phyloP scores from a whole-genome alignment of 106 monocot species.

The Xerophyta viscosa region DNA sequence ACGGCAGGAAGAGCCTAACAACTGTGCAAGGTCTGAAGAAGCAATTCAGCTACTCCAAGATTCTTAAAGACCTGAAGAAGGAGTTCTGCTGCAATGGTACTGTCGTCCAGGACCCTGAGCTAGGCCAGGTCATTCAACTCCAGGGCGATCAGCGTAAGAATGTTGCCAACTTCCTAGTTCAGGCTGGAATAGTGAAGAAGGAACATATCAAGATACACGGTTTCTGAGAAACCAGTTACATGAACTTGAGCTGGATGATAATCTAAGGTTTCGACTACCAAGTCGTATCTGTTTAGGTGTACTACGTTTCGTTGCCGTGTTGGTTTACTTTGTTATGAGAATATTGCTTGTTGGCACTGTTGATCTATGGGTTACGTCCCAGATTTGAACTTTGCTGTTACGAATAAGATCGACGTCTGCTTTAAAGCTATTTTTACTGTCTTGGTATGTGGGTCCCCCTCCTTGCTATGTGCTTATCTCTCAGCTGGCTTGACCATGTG shows the following conservation, averaged over 20 bases:
- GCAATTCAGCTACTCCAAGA: conserved; percentile 39
- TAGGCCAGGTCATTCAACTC: conserved; percentile 32
- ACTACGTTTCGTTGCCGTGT: too few relatives aligned
- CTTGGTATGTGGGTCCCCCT: too few relatives aligned
- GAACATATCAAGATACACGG: conserved; percentile 64
- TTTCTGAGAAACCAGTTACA: conserved; percentile 46
- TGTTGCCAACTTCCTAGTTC: conserved; percentile 25
- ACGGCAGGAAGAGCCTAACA: conserved; percentile 41
- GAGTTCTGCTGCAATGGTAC: conserved; percentile 49
- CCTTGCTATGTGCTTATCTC: too few relatives aligned
- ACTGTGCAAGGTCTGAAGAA: conserved; percentile 46
- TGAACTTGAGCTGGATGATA: background rate
- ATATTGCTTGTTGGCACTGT: too few relatives aligned
- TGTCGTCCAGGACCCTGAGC: conserved; percentile 34
- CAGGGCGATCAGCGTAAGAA: conserved; percentile 41
- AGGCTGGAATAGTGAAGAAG: conserved; percentile 72
- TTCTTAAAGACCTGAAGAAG: conserved; percentile 46
- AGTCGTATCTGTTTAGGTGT: too few relatives aligned
- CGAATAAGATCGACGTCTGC: too few relatives aligned
- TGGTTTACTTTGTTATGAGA: too few relatives aligned
- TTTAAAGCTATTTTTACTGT: too few relatives aligned
- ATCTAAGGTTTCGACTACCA: background rate
- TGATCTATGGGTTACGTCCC: too few relatives aligned
- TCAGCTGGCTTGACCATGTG: too few relatives aligned
- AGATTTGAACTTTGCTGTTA: too few relatives aligned